These are phyloP conservation scores for Hymenoscyphus infarciens DNA, from an alignment of 2,329 filamentous ascomycete genomes.

Conservation along the genomic window DNA sequence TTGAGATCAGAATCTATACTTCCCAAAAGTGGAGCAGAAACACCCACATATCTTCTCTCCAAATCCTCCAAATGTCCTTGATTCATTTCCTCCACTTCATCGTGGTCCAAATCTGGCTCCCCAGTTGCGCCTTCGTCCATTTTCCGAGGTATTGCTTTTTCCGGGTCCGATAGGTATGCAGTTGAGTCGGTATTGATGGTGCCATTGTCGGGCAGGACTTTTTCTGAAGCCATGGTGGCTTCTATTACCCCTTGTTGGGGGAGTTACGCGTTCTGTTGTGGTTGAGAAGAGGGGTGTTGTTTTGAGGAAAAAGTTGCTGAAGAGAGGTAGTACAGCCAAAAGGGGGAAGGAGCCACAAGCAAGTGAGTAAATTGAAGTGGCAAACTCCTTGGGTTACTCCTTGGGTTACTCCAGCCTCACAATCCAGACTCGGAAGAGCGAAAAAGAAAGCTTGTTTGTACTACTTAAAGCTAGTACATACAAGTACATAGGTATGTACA, in stretches of 20 bases:
- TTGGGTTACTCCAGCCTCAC: too few relatives aligned
- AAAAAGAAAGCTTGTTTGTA: neutral
- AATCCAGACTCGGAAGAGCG: neutral
- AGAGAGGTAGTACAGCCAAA: too few relatives aligned
- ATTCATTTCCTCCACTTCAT: slow-evolving; percentile 32
- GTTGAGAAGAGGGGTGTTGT: neutral
- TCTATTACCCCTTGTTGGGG: neutral
- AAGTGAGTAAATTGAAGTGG: too few relatives aligned
- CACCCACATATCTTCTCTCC: slow-evolving; percentile 25
- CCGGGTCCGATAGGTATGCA: slow-evolving; percentile 19
- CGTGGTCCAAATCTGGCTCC: slow-evolving; percentile 29
- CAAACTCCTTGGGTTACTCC: too few relatives aligned
- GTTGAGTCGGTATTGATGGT: slow-evolving; percentile 22
- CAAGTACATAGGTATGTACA: too few relatives aligned
- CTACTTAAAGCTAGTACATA: neutral
- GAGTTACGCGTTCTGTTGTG: neutral
- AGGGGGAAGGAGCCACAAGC: too few relatives aligned
- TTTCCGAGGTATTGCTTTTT: slow-evolving; percentile 14
- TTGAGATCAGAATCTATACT: slow-evolving; percentile 21
- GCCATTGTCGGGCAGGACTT: slow-evolving; percentile 19
- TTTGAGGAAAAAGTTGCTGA: neutral
- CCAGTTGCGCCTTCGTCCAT: slow-evolving; percentile 19
- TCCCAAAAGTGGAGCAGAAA: neutral
- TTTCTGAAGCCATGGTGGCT: slow-evolving; percentile 17
- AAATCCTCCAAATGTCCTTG: slow-evolving; percentile 29